Percentiles rank a stretch among this genome's conserved stretches.
These are phyloP conservation scores for Petunia axillaris DNA, from an alignment of 257 asterid species.

Conservation along the genomic window DNA sequence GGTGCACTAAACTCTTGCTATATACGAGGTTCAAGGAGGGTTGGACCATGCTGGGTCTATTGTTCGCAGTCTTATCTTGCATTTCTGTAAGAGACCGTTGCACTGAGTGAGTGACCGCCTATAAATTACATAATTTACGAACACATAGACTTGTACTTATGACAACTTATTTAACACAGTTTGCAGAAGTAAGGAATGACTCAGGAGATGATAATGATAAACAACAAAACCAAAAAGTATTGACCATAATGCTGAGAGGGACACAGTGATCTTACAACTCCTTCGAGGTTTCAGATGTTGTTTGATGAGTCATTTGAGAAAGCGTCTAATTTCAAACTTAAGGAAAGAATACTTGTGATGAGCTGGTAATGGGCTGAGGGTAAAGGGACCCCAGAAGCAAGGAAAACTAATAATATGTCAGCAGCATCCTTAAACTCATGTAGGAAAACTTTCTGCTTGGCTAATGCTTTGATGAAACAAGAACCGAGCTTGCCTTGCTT, in stretches of 20 bases:
- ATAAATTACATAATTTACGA: neutral
- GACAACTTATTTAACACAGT: slow-evolving; percentile 15
- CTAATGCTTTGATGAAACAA: slow-evolving; percentile 16
- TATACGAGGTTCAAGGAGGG: neutral
- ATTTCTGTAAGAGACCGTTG: neutral
- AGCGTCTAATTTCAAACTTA: neutral
- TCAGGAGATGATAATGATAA: neutral
- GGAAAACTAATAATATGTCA: neutral
- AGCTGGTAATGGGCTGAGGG: neutral
- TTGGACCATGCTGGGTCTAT: neutral
- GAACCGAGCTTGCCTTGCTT: slow-evolving; percentile 1
- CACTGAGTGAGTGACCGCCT: neutral
- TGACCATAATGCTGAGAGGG: neutral
- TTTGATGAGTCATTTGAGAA: slow-evolving; percentile 9
- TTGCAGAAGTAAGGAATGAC: neutral
- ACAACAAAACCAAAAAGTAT: slow-evolving; percentile 10
- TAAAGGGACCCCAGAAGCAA: neutral
- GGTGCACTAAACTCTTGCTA: slow-evolving; percentile 9
- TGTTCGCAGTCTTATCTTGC: neutral
- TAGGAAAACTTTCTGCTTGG: neutral
- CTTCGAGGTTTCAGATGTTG: slow-evolving; percentile 5
- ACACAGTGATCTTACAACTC: neutral
- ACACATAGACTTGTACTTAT: slow-evolving; percentile 10
- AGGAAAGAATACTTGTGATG: neutral
- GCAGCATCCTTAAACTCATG: neutral